Evolutionary conservation across 2,329 filamentous ascomycete species (phyloP), one percentile per base, ranked within the genome.

Genomic region (Talaromyces sp.): DNA sequence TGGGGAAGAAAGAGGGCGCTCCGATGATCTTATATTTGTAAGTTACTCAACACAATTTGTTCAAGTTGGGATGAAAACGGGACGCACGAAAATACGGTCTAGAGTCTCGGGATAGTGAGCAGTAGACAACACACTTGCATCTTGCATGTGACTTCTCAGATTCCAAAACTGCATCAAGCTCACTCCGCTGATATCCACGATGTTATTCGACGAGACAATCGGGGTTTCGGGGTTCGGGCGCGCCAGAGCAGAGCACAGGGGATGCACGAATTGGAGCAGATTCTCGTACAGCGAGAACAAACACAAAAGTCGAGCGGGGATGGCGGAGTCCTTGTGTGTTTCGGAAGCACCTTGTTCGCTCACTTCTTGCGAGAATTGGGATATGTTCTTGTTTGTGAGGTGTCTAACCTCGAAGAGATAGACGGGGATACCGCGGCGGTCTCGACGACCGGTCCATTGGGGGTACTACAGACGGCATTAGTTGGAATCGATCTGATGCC

Each of bases 81-180:
- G 47, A 72, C 83, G 66, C 77, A 86, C 84, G 74, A 89, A 92
- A 76, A 90, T 91, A 70, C 91, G 85, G 76, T 96, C 94, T 59
- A 97, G 81, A 0, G 93, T 98, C 80, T 98, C 94, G 0, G 94
- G 94, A 76, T 97, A 98, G 79, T 97, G 91, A 5, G 93, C 92
- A 3, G 93, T 97, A 6, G 94, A 94, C 63, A 97, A 83, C 66
- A 89, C 87, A 73, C 90, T 93, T 1, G 93, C 93, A 73, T 93
- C 90, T 80, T 97, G 93, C 93, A 98, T 96, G 77, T 97, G 94
- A 27, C 81, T 82, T 82, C 96, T 95, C 67, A 98, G 79, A 78
- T 96, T 96, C 94, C 94, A 97, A 77, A 97, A 97, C 81, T 96
- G 93, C 81, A 91, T 92, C 76, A 98, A 78, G 6, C 92, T 92